Base-by-base conservation (phyloP, 2,329 filamentous ascomycete species). In the Ceratocystis alfenasii region DNA sequence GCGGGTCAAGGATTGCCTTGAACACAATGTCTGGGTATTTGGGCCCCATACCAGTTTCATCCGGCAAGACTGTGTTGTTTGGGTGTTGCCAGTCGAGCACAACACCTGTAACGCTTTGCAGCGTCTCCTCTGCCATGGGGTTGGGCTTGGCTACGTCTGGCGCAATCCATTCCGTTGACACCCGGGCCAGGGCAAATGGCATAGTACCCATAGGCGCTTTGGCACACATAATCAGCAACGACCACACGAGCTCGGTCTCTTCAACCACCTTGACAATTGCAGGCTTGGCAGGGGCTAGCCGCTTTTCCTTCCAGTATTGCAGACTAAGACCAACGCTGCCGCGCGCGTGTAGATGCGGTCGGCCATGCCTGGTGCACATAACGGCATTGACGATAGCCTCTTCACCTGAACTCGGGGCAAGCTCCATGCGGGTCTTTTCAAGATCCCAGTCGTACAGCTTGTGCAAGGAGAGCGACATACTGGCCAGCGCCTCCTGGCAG, bases 101-200 rank as follows among this genome's bases (percentile, higher is more conserved):
- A 1, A 74, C 74, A 3, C 74, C 75, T 5, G 73, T 72, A 12
- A 72, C 67, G 12, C 72, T 71, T n/a, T 71, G 67, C 5, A 77
- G 70, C 68, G 75, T 72, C 69, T 79, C 77, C 68, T 78, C 73
- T 71, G 75, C 78, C 7, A 74, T 78, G 50, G 76, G 77, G 69
- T 78, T 75, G 1, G 78, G 72, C 70, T 87, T 88, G 71, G 83
- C 79, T n/a, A 90, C 79, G 1, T 80, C 76, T 30, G 85, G 80
- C 7, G 86, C 85, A 63, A 94, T 83, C 89, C 89, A 94, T 65
- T 83, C 78, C 67, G 87, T 81, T 0, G 89, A 89, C 46, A 90
- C 81, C 20, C 89, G 83, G 20, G 63, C 63, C 4, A 67, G 63
- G 4, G 57, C n/a, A 63, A 50, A 65, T 17, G 66, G 62, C n/a